Percentiles rank a stretch among this genome's conserved stretches.
phyloP scores from a whole-genome alignment of 495 filamentous ascomycete genomes.

The Penicillium angulare region DNA sequence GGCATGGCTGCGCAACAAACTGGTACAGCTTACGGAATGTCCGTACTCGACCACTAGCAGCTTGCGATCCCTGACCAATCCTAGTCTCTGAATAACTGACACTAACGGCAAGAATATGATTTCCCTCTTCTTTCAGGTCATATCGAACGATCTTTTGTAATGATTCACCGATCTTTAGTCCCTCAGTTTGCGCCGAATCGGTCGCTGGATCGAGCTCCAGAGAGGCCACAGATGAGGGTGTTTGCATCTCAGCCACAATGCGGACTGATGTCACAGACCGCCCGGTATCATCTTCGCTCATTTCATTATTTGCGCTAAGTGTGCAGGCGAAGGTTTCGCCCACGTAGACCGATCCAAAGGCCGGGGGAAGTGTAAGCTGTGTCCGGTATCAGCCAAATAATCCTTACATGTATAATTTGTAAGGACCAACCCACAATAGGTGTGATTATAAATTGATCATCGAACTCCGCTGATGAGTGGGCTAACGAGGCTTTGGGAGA shows the following conservation, averaged over 20 bases:
- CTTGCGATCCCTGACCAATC: conserved; percentile 52
- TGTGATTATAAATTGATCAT: conserved; percentile 57
- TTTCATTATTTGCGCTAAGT: conserved; percentile 90
- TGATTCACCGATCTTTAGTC: conserved; percentile 64
- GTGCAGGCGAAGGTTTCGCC: conserved; percentile 95
- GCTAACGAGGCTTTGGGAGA: conserved; percentile 51
- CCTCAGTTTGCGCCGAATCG: conserved; percentile 37
- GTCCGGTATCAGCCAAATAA: background rate
- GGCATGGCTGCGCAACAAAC: conserved; percentile 83
- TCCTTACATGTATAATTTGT: background rate
- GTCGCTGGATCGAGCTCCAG: conserved; percentile 52
- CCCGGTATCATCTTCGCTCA: conserved; percentile 40
- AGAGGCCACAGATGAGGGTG: conserved; percentile 62
- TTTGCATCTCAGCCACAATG: conserved; percentile 93
- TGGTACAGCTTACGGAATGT: conserved; percentile 97
- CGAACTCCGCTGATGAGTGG: conserved; percentile 46
- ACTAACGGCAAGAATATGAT: conserved; percentile 90
- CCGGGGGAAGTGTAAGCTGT: conserved; percentile 82
- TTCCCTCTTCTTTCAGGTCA: conserved; percentile 90
- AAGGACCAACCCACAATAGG: conserved; percentile 48
- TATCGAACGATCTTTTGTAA: conserved; percentile 81
- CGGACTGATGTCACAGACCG: conserved; percentile 69
- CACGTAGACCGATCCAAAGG: conserved; percentile 92
- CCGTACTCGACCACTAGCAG: conserved; percentile 66
- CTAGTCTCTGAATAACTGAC: conserved; percentile 78